phyloP scores from a whole-genome alignment of 1,284 basidiomycete species.

The Mrakiaceae sp. region DNA sequence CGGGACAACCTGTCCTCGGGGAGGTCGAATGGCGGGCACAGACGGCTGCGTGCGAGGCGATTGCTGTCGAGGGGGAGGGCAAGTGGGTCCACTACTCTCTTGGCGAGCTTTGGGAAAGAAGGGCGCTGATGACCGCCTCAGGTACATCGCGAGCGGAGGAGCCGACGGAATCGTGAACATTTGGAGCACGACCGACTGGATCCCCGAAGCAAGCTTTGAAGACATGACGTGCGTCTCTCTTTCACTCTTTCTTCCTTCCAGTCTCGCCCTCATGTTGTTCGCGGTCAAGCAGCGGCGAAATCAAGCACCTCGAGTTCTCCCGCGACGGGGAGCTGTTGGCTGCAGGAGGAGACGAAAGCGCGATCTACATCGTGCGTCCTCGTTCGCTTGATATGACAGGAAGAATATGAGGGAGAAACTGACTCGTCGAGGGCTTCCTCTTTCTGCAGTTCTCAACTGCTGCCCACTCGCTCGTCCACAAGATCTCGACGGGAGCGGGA shows the following conservation, averaged over 20 bases:
- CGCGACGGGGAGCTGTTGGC: slow-evolving; percentile 67
- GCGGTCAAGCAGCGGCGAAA: slow-evolving; percentile 43
- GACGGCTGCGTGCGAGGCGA: neutral
- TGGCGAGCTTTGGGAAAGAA: neutral
- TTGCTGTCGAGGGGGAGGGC: neutral
- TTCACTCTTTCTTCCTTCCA: neutral
- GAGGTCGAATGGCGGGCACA: slow-evolving; percentile 4
- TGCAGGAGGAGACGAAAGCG: slow-evolving; percentile 54
- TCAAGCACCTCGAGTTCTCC: slow-evolving; percentile 65
- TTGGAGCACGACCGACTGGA: slow-evolving; percentile 64
- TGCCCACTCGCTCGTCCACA: slow-evolving; percentile 53
- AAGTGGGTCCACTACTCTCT: neutral
- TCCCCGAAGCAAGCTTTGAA: slow-evolving; percentile 58
- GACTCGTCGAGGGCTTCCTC: neutral
- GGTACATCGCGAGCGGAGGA: slow-evolving; percentile 63
- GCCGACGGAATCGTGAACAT: slow-evolving; percentile 66
- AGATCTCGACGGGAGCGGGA: slow-evolving; percentile 51
- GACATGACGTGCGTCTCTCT: slow-evolving; percentile 54
- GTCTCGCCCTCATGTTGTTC: neutral
- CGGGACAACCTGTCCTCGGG: neutral
- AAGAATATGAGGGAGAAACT: neutral
- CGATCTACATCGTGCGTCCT: slow-evolving; percentile 56
- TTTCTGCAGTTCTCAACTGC: slow-evolving; percentile 39
- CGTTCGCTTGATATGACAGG: neutral
- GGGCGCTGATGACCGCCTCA: slow-evolving; percentile 23